phyloP scores from a whole-genome alignment of 1,284 basidiomycete genomes.

The Neonothopanus nambi region DNA sequence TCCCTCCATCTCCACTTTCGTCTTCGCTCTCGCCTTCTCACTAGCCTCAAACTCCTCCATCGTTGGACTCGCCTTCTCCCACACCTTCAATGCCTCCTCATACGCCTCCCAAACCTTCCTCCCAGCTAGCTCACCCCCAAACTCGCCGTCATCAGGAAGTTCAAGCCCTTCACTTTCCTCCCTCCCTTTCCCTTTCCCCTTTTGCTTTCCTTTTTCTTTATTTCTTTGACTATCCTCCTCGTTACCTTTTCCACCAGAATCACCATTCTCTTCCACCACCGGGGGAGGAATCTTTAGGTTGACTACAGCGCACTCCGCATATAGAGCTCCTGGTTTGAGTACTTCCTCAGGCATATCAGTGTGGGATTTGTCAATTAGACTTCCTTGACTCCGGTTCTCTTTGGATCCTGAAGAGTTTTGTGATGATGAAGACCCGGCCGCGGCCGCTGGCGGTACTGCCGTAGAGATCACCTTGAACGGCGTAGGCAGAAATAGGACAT shows the following conservation, averaged over 20 bases:
- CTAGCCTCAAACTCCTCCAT: conserved; percentile 16
- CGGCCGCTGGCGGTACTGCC: conserved; percentile 15
- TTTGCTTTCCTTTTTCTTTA: conserved; percentile 11
- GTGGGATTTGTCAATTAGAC: conserved; percentile 17
- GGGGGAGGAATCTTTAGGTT: conserved; percentile 43
- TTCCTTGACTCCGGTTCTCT: conserved; percentile 1
- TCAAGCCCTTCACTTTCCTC: conserved; percentile 29
- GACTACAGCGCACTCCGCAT: conserved; percentile 70
- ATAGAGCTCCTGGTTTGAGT: conserved; percentile 73
- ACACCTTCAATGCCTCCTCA: conserved; percentile 60
- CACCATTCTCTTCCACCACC: neutral
- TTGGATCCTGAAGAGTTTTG: neutral
- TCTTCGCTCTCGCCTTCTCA: conserved; percentile 10
- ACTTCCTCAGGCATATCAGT: conserved; percentile 49
- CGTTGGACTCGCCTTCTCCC: conserved; percentile 48
- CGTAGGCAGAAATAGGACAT: conserved; percentile 74
- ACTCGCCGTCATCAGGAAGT: conserved; percentile 61
- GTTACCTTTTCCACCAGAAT: neutral
- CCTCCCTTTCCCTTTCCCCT: conserved; percentile 14
- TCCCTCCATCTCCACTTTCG: neutral
- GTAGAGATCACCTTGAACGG: conserved; percentile 57
- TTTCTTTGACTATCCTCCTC: conserved; percentile 3
- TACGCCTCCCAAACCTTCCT: conserved; percentile 73
- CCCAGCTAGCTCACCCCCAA: conserved; percentile 67
- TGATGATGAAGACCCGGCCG: conserved; percentile 26